These are phyloP conservation scores for Porcisia hertigi DNA, from an alignment of 208 protist species.

Conservation along the genomic window DNA sequence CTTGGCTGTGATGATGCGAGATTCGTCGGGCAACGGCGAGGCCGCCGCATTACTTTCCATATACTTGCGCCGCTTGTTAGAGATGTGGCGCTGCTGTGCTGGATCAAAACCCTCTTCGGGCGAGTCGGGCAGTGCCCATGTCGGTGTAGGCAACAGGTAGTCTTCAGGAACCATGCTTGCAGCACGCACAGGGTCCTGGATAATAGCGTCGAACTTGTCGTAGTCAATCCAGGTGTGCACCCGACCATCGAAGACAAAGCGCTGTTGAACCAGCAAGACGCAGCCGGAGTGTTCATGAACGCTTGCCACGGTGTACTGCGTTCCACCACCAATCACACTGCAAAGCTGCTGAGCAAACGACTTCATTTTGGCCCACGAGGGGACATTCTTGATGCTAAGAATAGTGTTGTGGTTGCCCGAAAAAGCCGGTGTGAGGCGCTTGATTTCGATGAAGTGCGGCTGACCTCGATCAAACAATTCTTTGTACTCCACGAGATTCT, in stretches of 20 bases:
- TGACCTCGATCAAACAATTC: slow-evolving; percentile 82
- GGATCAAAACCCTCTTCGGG: slow-evolving; percentile 89
- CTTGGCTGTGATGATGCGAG: background rate
- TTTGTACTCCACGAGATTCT: slow-evolving; percentile 90
- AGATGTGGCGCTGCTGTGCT: slow-evolving; percentile 64
- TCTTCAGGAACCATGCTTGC: slow-evolving; percentile 58
- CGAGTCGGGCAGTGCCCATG: slow-evolving; percentile 69
- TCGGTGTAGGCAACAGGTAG: slow-evolving; percentile 76
- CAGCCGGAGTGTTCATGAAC: slow-evolving; percentile 91
- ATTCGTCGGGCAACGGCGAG: background rate
- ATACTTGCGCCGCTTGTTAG: slow-evolving; percentile 41
- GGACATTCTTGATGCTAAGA: slow-evolving; percentile 94
- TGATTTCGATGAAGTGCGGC: slow-evolving; percentile 95
- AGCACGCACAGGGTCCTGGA: slow-evolving; percentile 36
- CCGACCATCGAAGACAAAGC: slow-evolving; percentile 62
- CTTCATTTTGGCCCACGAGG: slow-evolving; percentile 88
- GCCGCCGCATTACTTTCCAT: slow-evolving; percentile 15
- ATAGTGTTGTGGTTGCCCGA: slow-evolving; percentile 73
- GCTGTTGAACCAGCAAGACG: slow-evolving; percentile 78
- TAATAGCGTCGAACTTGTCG: slow-evolving; percentile 74
- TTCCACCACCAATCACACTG: slow-evolving; percentile 55
- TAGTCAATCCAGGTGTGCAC: slow-evolving; percentile 91
- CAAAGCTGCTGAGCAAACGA: slow-evolving; percentile 70
- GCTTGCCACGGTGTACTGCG: slow-evolving; percentile 70
- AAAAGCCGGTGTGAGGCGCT: slow-evolving; percentile 93